Percentiles rank a stretch among this genome's conserved stretches.
Conservation (phyloP, 139 green algal genomes). For the Penium margaritaceum region DNA sequence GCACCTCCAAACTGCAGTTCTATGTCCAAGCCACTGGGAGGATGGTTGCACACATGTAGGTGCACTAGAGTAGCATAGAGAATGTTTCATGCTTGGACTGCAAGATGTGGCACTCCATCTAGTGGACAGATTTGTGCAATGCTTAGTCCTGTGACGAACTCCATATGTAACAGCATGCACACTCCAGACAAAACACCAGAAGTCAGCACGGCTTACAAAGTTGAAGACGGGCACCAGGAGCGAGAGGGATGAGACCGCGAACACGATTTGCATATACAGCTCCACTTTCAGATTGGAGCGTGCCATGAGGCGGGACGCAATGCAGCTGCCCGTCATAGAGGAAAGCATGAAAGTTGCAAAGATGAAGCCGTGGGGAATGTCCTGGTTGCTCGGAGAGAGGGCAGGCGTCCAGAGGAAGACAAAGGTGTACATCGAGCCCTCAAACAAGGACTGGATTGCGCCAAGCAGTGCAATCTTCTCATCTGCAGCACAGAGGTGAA, state of each 20-base stretch:
- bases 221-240: constrained; percentile 50
- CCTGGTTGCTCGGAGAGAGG: constrained; percentile 55
- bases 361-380: constrained; percentile 86
- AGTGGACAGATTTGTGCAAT: too few relatives aligned
- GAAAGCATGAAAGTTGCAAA: constrained; percentile 90
- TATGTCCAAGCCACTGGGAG: too few relatives aligned
- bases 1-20: too few relatives aligned
- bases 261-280: constrained; percentile 79
- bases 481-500: constrained; percentile 30
- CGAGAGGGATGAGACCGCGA: constrained; percentile 51
- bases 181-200: too few relatives aligned
- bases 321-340: constrained; percentile 63
- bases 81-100: too few relatives aligned
- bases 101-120: too few relatives aligned
- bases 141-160: too few relatives aligned
- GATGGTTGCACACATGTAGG: too few relatives aligned
- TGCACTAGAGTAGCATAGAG: too few relatives aligned
- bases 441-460: constrained; percentile 85
- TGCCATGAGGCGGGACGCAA: constrained; percentile 51
- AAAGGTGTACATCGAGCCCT: constrained; percentile 94
- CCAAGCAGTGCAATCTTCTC: constrained; percentile 67
- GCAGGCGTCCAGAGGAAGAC: constrained; percentile 95
- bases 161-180: too few relatives aligned
- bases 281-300: constrained; percentile 23
- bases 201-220: too few relatives aligned